Conservation (phyloP, 768 basidiomycete genomes). For the Kwoniella newhampshirensis region DNA sequence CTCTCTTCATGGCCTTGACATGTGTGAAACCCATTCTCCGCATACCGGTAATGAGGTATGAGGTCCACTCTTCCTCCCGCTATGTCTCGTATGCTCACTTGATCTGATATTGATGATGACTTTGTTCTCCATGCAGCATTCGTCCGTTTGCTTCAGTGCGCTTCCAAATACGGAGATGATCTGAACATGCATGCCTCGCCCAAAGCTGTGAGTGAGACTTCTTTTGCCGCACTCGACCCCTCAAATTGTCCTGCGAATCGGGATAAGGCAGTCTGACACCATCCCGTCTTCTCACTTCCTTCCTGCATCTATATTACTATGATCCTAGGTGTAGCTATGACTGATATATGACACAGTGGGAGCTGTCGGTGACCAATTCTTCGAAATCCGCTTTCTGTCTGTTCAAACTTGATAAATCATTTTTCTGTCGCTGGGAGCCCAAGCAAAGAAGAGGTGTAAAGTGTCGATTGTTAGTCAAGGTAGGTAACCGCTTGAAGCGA, state of each 20-base stretch:
- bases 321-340: neutral
- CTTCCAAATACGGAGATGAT: constrained; percentile 51
- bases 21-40: too few relatives aligned
- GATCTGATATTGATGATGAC: neutral
- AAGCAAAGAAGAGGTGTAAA: constrained; percentile 41
- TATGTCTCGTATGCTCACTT: too few relatives aligned
- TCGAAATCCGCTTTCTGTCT: constrained; percentile 49
- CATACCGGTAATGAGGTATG: too few relatives aligned
- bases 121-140: constrained; percentile 23
- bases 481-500: too few relatives aligned
- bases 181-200: constrained; percentile 45
- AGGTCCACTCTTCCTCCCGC: too few relatives aligned
- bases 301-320: neutral
- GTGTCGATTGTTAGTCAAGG: constrained; percentile 50
- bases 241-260: too few relatives aligned
- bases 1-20: neutral
- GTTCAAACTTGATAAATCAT: constrained; percentile 40
- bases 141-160: constrained; percentile 47
- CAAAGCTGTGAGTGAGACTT: constrained; percentile 34
- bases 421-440: constrained; percentile 42
- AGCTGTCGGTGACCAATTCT: constrained; percentile 49
- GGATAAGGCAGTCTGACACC: too few relatives aligned
- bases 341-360: constrained; percentile 30
- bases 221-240: too few relatives aligned
- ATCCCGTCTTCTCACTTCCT: constrained; percentile 1